A percentile compares a stretch with the other conserved stretches of the same genome.
phyloP scores from a whole-genome alignment of 1,284 basidiomycete genomes.

The Cutaneotrichosporon sp. region DNA sequence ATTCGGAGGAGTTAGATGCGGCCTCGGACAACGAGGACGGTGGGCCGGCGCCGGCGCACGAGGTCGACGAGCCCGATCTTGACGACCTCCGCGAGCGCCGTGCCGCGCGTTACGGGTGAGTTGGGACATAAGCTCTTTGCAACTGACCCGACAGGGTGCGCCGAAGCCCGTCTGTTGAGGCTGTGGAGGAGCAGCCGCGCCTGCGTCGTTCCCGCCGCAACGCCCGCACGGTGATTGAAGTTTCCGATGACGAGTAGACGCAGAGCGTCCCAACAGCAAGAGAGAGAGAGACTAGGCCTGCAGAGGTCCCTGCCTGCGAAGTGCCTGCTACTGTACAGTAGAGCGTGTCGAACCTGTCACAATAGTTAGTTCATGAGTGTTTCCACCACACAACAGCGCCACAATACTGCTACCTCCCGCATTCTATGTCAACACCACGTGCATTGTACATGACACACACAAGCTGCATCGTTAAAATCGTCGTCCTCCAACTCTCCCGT shows the following conservation, averaged over 20 bases:
- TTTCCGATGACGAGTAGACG: neutral
- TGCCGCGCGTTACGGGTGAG: constrained; percentile 15
- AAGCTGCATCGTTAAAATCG: neutral
- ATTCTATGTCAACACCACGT: neutral
- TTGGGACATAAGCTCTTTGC: neutral
- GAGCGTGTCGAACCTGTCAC: too few species aligned
- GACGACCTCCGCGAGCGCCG: constrained; percentile 16
- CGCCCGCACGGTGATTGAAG: neutral
- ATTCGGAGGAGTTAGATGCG: neutral
- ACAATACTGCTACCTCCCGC: neutral
- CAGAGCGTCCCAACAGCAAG: neutral
- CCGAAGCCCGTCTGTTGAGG: neutral
- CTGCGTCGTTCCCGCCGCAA: neutral
- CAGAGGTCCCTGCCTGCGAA: too few species aligned
- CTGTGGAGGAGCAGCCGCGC: neutral
- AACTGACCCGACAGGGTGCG: neutral
- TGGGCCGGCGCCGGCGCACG: neutral
- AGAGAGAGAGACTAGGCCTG: too few species aligned
- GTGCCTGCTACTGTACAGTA: too few species aligned
- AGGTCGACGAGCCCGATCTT: constrained; percentile 19
- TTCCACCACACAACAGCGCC: neutral
- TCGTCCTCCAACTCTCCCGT: neutral
- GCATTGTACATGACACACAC: neutral
- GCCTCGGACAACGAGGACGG: constrained; percentile 14
- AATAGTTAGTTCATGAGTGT: too few species aligned